Evolutionary conservation across 2,329 filamentous ascomycete species (phyloP).

Genomic region (Trichophyton schoenleinii): DNA sequence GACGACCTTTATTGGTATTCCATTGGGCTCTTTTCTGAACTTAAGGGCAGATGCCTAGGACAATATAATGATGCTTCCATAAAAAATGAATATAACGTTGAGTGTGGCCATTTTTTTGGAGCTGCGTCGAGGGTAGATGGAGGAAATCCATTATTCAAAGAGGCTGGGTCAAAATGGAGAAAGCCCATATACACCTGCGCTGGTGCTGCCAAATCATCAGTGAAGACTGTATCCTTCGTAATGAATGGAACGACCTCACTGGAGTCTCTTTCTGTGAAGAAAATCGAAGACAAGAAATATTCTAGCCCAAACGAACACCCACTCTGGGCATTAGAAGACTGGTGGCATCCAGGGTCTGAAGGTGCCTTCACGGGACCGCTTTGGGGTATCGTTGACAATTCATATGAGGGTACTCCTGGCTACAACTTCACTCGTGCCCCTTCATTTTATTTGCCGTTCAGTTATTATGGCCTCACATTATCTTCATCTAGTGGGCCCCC

Average conservation of each 20-base stretch:
- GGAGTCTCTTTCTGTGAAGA: constrained; percentile 22
- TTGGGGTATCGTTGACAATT: constrained; percentile 31
- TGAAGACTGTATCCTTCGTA: constrained; percentile 36
- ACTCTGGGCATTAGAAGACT: constrained; percentile 30
- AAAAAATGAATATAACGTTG: constrained; percentile 10
- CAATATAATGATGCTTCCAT: not conserved
- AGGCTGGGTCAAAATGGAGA: constrained; percentile 33
- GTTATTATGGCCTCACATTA: constrained; percentile 6
- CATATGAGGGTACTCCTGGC: constrained; percentile 23
- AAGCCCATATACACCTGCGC: constrained; percentile 35
- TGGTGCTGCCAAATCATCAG: constrained; percentile 28
- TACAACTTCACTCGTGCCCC: constrained; percentile 15
- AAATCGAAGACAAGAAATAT: constrained; percentile 29
- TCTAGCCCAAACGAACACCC: constrained; percentile 18
- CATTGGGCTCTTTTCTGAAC: not conserved
- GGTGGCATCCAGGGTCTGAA: constrained; percentile 14
- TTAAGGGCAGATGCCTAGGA: not conserved
- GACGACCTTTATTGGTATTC: not conserved
- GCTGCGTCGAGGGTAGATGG: constrained; percentile 27
- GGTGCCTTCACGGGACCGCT: constrained; percentile 19
- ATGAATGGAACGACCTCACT: constrained; percentile 31
- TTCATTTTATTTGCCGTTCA: constrained; percentile 22
- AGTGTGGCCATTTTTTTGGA: constrained; percentile 32
- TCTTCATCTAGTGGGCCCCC: not conserved
- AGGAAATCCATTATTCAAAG: constrained; percentile 24